These are phyloP conservation scores for Syzygium oleosum DNA, from an alignment of 345 rosid species.

Conservation along the genomic window DNA sequence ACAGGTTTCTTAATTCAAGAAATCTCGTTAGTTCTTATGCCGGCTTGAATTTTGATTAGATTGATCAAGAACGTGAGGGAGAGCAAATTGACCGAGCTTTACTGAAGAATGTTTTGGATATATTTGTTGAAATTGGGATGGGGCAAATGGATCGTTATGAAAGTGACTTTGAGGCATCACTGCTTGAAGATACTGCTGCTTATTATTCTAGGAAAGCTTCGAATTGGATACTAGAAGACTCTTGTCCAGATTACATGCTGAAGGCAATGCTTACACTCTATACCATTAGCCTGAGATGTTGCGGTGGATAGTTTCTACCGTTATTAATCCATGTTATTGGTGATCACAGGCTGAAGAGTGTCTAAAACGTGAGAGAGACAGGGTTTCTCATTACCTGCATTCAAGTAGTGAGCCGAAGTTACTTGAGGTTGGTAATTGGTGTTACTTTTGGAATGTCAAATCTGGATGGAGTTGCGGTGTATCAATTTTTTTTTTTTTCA, in stretches of 20 bases:
- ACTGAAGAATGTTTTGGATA: conserved; percentile 46
- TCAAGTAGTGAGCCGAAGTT: conserved; percentile 40
- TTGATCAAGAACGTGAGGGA: conserved; percentile 49
- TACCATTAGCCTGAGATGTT: neutral
- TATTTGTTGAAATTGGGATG: conserved; percentile 60
- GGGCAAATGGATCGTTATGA: conserved; percentile 35
- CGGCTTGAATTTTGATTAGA: conserved; percentile 17
- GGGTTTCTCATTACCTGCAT: conserved; percentile 46
- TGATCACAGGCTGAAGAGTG: conserved; percentile 45
- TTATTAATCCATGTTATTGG: neutral
- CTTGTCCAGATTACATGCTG: conserved; percentile 52
- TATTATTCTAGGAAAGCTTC: conserved; percentile 66
- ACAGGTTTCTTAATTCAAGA: neutral
- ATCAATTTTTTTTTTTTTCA: neutral
- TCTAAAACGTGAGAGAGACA: conserved; percentile 48
- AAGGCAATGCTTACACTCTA: conserved; percentile 18
- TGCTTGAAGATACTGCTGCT: conserved; percentile 43
- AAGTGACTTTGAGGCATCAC: conserved; percentile 41
- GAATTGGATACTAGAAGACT: conserved; percentile 49
- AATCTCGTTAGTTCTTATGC: neutral
- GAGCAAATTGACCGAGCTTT: conserved; percentile 56
- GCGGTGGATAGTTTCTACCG: neutral
- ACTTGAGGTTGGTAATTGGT: conserved; percentile 36
- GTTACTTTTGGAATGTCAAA: neutral
- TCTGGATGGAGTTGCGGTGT: neutral